Percentiles rank a stretch among this genome's conserved stretches.
phyloP scores from a whole-genome alignment of 2,329 filamentous ascomycete genomes.

The Sclerotiophoma versabilis region DNA sequence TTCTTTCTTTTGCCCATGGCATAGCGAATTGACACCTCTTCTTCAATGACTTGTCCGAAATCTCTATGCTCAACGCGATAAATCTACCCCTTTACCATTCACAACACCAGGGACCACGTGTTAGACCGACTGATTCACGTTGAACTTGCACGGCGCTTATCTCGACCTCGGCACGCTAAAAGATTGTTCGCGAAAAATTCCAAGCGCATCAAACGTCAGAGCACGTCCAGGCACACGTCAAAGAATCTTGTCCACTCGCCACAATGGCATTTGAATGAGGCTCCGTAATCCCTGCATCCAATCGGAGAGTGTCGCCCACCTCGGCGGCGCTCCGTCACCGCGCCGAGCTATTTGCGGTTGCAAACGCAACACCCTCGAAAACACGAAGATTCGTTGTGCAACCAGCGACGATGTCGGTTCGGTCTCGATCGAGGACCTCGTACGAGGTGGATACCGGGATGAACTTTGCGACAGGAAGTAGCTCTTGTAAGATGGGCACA shows the following conservation, averaged over 20 bases:
- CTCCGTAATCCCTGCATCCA: constrained; percentile 5
- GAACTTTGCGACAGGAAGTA: background rate
- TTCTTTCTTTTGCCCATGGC: constrained; percentile 9
- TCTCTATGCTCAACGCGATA: too few species aligned
- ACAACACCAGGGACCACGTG: background rate
- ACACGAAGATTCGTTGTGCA: background rate
- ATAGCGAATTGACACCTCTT: constrained; percentile 12
- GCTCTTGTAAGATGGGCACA: background rate
- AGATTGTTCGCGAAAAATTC: background rate
- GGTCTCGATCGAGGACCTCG: background rate
- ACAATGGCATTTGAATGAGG: constrained; percentile 4
- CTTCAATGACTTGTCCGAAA: background rate
- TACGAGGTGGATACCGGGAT: constrained; percentile 8
- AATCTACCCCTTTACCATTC: background rate
- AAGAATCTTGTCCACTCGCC: constrained; percentile 7
- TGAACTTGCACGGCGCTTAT: background rate
- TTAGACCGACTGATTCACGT: background rate
- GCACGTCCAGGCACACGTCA: constrained; percentile 1
- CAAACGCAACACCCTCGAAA: constrained; percentile 1
- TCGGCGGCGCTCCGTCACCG: background rate
- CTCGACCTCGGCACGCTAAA: constrained; percentile 7
- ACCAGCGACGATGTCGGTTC: too few species aligned
- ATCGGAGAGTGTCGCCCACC: constrained; percentile 4
- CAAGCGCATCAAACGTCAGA: constrained; percentile 1
- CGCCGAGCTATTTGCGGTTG: background rate